Percentiles rank a stretch among this genome's conserved stretches.
Evolutionary conservation across 306 rosid species (phyloP).

Genomic region (Geum urbanum): DNA sequence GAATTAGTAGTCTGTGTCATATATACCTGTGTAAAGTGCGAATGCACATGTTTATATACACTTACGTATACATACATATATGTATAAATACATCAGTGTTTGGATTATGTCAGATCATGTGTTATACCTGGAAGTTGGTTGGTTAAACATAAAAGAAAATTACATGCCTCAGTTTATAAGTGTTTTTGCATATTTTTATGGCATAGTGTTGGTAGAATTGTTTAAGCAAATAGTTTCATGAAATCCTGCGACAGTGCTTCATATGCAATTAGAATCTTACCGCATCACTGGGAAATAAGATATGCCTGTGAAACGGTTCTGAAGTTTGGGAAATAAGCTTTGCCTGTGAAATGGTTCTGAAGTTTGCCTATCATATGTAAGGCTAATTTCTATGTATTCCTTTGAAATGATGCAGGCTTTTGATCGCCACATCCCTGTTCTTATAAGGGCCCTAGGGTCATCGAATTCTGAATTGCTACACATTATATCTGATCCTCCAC

Average conservation of each 20-base stretch:
- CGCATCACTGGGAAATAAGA: background rate
- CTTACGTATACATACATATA: background rate
- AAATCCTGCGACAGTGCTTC: background rate
- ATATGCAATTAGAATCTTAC: background rate
- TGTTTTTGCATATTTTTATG: background rate
- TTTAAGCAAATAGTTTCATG: background rate
- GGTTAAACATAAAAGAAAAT: background rate
- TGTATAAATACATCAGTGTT: background rate
- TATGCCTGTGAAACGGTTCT: background rate
- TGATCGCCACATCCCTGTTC: conserved; percentile 88
- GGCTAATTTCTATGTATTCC: conserved; percentile 7
- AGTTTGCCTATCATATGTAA: background rate
- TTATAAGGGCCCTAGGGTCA: conserved; percentile 82
- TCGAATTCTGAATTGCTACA: conserved; percentile 74
- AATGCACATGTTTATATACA: too few species aligned
- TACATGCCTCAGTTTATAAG: background rate
- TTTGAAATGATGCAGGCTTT: conserved; percentile 63
- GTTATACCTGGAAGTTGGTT: background rate
- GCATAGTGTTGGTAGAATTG: background rate
- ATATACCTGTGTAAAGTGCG: too few species aligned
- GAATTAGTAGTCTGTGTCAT: too few species aligned
- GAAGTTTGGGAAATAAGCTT: background rate
- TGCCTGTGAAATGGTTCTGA: background rate
- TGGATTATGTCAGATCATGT: background rate
- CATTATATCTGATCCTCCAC: conserved; percentile 93